Evolutionary conservation across 352 stramenopile species (phyloP).

Genomic region (Pythium guiyangense): DNA sequence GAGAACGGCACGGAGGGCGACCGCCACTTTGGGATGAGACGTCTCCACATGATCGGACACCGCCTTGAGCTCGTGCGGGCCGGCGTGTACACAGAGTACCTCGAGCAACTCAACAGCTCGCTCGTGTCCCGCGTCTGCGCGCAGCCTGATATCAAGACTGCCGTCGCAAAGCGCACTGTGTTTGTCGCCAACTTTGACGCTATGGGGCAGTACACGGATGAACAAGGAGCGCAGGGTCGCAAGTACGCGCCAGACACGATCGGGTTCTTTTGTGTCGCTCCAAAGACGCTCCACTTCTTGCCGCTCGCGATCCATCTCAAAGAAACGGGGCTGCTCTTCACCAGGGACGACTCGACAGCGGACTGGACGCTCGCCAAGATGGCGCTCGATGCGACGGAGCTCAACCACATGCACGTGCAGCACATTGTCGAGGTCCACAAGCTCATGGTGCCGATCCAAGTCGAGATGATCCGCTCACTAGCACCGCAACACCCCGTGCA

Average conservation of each 20-base stretch:
- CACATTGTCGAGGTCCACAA: slow-evolving; percentile 25
- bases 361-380: slow-evolving; percentile 40
- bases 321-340: slow-evolving; percentile 20
- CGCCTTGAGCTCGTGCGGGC: slow-evolving; percentile 10
- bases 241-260: slow-evolving; percentile 30
- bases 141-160: slow-evolving; percentile 8
- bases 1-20: too few species aligned
- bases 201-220: slow-evolving; percentile 1
- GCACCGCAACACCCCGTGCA: slow-evolving; percentile 26
- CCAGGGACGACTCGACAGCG: slow-evolving; percentile 15
- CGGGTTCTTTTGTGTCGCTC: slow-evolving; percentile 26
- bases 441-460: slow-evolving; percentile 29
- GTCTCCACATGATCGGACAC: slow-evolving; percentile 27
- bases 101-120: slow-evolving; percentile 9
- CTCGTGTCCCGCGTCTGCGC: slow-evolving; percentile 16
- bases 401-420: slow-evolving; percentile 28
- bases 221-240: slow-evolving; percentile 8
- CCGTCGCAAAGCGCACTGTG: slow-evolving; percentile 15
- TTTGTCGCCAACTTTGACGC: slow-evolving; percentile 22
- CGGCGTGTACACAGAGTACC: background rate
- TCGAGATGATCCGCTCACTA: slow-evolving; percentile 35
- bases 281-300: slow-evolving; percentile 11
- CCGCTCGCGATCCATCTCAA: slow-evolving; percentile 21
- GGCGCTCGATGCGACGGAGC: slow-evolving; percentile 27
- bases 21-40: slow-evolving; percentile 28